phyloP scores from a whole-genome alignment of 1,139 yeast genomes.

The Hansenula sp. region DNA sequence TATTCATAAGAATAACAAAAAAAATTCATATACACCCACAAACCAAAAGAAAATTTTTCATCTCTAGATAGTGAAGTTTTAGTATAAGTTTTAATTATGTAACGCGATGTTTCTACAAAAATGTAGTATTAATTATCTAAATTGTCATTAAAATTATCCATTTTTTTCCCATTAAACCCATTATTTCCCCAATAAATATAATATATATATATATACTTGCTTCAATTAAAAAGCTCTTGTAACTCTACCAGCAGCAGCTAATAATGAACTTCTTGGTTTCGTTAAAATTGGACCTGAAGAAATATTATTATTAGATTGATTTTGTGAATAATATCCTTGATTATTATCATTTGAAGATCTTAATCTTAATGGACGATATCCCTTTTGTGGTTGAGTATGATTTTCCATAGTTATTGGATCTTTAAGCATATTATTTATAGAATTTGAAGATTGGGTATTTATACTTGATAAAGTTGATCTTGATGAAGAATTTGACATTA shows the following conservation, averaged over 20 bases:
- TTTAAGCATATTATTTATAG: constrained; percentile 3
- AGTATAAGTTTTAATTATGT: too few species aligned
- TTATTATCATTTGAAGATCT: constrained; percentile 7
- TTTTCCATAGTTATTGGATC: constrained; percentile 1
- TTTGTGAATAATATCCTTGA: not conserved
- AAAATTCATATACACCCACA: not conserved
- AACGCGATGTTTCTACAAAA: too few species aligned
- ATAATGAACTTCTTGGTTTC: not conserved
- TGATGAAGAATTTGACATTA: constrained; percentile 26
- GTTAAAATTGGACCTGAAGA: not conserved
- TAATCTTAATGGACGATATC: constrained; percentile 3
- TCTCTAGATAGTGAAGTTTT: too few species aligned
- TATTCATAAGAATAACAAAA: constrained; percentile 52
- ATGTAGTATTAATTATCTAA: too few species aligned
- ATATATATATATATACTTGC: not conserved
- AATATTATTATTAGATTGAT: not conserved
- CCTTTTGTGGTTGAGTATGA: not conserved
- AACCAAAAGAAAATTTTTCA: too few species aligned
- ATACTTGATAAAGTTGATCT: constrained; percentile 20
- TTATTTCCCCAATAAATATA: not conserved
- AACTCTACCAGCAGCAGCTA: constrained; percentile 4
- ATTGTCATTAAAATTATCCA: too few species aligned
- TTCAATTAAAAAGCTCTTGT: not conserved
- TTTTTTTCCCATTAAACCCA: too few species aligned
- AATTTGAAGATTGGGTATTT: constrained; percentile 5